Evolutionary conservation across 2,329 filamentous ascomycete species (phyloP), one percentile per base, ranked within the genome.

Genomic region (Ophiostoma triangulosporum): DNA sequence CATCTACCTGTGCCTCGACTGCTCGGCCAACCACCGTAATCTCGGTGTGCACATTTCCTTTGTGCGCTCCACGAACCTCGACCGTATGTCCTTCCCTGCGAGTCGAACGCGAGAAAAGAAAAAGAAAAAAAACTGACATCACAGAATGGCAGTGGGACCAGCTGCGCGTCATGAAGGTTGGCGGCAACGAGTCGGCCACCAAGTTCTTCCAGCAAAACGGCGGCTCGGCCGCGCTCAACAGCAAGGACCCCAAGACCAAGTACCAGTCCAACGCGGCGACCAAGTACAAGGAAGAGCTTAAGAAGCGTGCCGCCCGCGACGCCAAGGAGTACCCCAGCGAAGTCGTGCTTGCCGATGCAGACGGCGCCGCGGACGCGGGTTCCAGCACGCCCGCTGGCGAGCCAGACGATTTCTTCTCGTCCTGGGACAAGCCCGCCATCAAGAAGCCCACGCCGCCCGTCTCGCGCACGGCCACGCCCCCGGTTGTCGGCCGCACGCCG

Each of bases 1-100:
- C 65, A 97, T 98, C 68, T 98, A 97, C 68, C 81, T 98, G 22
- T 98, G 93, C 66, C 84, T 98, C 64, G 93, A 98, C 72, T 98
- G 93, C 73, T 96, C 91, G 40, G 86, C 91, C 54, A 89, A 96
- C 69, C 93, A 98, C 70, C 85, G 93, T 63, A 97, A 97, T 70
- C 83, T 98, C 64, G 93, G 93, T 69, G 91, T 97, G 57, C 93
- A 98, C 71, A 96, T 98, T 71, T 96, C 91, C 62, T 98, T 98
- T 75, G 93, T 98, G 64, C 86, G 93, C 64, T 97, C 91, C 57
- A 97, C 91, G 58, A 96, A 96, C 69, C 86, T 98, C 69, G 93
- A 98, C 69, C 89, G 91, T 97, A 86, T 17, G 51, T 36, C 43
- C 1, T 22, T 24, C 6, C 1, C 20, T 22, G 20, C n/a, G 9